These are phyloP conservation scores for Pseudoperonospora humuli DNA, from an alignment of 352 stramenopile genomes.

Conservation along the genomic window DNA sequence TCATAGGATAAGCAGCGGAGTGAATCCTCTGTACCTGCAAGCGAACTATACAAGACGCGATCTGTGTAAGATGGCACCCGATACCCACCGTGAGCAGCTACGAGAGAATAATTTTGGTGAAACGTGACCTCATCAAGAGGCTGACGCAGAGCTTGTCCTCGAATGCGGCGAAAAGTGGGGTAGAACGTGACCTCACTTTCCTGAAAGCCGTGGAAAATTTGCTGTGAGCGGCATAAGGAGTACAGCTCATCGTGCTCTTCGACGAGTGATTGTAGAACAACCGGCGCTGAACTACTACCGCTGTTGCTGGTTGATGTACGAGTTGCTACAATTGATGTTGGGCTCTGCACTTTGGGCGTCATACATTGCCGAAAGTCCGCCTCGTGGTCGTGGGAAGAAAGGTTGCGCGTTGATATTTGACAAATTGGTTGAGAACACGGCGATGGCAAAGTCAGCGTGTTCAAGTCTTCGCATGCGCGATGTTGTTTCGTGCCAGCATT, in stretches of 20 bases:
- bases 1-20: constrained; percentile 65
- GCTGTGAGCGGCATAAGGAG: constrained; percentile 43
- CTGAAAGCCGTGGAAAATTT: constrained; percentile 75
- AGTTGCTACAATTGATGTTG: constrained; percentile 7
- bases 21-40: constrained; percentile 44
- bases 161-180: constrained; percentile 71
- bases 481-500: constrained; percentile 19
- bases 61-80: constrained; percentile 88
- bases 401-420: constrained; percentile 20
- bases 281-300: constrained; percentile 14
- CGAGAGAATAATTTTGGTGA: constrained; percentile 55
- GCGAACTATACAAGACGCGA: constrained; percentile 74
- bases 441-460: constrained; percentile 16
- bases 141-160: constrained; percentile 34
- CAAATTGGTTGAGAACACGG: constrained; percentile 22
- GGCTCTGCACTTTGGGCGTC: constrained; percentile 36
- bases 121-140: constrained; percentile 28
- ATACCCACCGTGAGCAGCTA: constrained; percentile 44
- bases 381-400: constrained; percentile 19
- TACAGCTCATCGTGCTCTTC: constrained; percentile 71
- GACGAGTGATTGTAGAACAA: constrained; percentile 32
- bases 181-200: constrained; percentile 66
- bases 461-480: constrained; percentile 6
- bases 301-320: constrained; percentile 17
- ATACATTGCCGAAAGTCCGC: constrained; percentile 38